Base-by-base conservation (phyloP, 2,329 filamentous ascomycete species). In the Phyllosticta citrichinensis region DNA sequence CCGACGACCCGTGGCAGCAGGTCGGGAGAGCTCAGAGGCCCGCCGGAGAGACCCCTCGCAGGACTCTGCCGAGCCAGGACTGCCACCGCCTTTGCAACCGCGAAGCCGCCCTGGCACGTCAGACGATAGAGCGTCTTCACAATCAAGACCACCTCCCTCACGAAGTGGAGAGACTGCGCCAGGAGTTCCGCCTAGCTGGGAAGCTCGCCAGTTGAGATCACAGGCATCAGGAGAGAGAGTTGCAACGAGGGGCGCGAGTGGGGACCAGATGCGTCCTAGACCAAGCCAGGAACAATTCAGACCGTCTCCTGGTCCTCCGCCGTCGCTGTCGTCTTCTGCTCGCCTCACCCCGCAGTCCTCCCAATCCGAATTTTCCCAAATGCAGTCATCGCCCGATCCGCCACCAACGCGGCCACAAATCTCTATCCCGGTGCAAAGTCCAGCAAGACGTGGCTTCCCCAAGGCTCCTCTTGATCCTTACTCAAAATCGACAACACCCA, bases 291-390 rank as follows among this genome's bases (percentile, higher is more conserved):
- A 62, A 22, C 57, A 62, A 25, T 51, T 55, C 22, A 55, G 57
- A 20, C 66, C 63, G 9, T 35, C 62, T 14, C 66, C 69, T n/a
- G 40, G 40, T 60, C 64, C 71, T 12, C 66, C 69, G 56, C 66
- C 65, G 11, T 66, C 69, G 27, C 55, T 68, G n/a, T 62, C 68
- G 55, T 64, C 68, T 56, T 67, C 74, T 24, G 65, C 73, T 56
- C 70, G 74, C 33, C 64, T 75, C 57, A 76, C 72, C 6, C 74
- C 75, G 3, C 71, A 76, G 56, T 73, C 74, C 12, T 75, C 75
- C 1, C 67, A 67, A 22, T 71, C 73, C 4, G 75, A 76, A 50
- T 66, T 76, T 53, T 66, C 63, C 19, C 59, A 60, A 30, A 60
- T 53, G 40, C 59, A 54, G 8, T 56, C 59, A 47, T 61, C 59